Evolutionary conservation across 306 rosid genomes (phyloP).

Genomic region (Pachyrhizus erosus): DNA sequence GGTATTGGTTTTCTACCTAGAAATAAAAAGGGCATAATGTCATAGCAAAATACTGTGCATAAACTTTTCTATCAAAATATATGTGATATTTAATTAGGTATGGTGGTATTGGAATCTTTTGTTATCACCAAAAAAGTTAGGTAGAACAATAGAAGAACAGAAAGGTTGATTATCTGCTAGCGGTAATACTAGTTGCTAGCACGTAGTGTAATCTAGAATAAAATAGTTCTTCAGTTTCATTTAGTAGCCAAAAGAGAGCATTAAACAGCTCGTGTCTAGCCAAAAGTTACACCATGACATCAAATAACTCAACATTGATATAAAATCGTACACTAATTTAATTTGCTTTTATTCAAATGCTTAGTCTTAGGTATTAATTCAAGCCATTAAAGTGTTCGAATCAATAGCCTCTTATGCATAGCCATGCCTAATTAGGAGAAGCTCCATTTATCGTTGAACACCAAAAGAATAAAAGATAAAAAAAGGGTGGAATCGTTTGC

Average conservation of each 20-base stretch:
- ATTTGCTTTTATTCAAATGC: not conserved
- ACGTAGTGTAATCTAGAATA: not conserved
- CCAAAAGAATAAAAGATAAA: not conserved
- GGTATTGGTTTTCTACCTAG: not conserved
- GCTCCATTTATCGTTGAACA: not conserved
- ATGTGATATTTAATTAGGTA: not conserved
- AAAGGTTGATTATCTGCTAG: not conserved
- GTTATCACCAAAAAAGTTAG: slow-evolving; percentile 15
- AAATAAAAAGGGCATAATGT: not conserved
- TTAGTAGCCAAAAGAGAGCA: not conserved
- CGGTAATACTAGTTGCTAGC: not conserved
- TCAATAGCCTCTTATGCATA: not conserved
- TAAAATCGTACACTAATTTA: not conserved
- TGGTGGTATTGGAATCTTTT: not conserved
- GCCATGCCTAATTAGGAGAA: slow-evolving; percentile 5
- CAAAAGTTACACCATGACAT: not conserved
- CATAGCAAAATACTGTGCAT: not conserved
- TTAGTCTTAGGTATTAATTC: not conserved
- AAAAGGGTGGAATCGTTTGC: slow-evolving; percentile 24
- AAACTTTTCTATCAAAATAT: not conserved
- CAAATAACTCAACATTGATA: not conserved
- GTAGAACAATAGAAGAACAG: not conserved
- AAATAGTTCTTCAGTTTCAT: slow-evolving; percentile 1
- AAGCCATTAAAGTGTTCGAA: not conserved
- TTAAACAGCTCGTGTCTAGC: not conserved